phyloP scores from a whole-genome alignment of 331 rosid species.

The Ulmus americana region DNA sequence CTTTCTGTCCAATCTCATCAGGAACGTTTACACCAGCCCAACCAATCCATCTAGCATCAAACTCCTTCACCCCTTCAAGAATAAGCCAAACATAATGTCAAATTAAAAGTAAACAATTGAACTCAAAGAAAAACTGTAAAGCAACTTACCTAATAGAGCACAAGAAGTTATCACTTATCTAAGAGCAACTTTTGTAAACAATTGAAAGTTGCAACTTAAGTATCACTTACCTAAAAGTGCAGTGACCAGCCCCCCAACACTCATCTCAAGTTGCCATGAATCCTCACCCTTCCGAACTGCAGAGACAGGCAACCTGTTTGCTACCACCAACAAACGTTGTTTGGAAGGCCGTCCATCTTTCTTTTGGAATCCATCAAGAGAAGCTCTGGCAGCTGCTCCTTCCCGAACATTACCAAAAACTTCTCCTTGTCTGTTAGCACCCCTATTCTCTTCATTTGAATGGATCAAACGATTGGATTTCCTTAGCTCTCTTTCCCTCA shows the following conservation, averaged over 20 bases:
- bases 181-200: background rate
- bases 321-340: slow-evolving; percentile 88
- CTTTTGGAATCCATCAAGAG: slow-evolving; percentile 40
- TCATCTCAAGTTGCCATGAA: slow-evolving; percentile 75
- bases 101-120: background rate
- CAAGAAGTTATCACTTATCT: background rate
- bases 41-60: slow-evolving; percentile 95
- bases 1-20: slow-evolving; percentile 67
- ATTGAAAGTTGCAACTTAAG: background rate
- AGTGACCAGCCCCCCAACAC: slow-evolving; percentile 91
- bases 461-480: slow-evolving; percentile 41
- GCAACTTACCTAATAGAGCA: slow-evolving; percentile 74
- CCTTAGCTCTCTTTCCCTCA: slow-evolving; percentile 86
- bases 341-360: slow-evolving; percentile 50
- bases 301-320: slow-evolving; percentile 90
- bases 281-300: slow-evolving; percentile 81
- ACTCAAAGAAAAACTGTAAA: background rate
- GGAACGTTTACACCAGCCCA: slow-evolving; percentile 96
- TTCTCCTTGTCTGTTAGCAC: slow-evolving; percentile 44
- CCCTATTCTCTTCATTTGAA: slow-evolving; percentile 42
- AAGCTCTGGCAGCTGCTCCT: slow-evolving; percentile 27
- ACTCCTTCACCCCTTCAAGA: slow-evolving; percentile 85
- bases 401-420: slow-evolving; percentile 29
- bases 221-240: slow-evolving; percentile 76
- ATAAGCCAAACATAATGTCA: slow-evolving; percentile 11